Base-by-base conservation (phyloP, 805 yeast genomes). In the Sugiyamaella valdiviana region DNA sequence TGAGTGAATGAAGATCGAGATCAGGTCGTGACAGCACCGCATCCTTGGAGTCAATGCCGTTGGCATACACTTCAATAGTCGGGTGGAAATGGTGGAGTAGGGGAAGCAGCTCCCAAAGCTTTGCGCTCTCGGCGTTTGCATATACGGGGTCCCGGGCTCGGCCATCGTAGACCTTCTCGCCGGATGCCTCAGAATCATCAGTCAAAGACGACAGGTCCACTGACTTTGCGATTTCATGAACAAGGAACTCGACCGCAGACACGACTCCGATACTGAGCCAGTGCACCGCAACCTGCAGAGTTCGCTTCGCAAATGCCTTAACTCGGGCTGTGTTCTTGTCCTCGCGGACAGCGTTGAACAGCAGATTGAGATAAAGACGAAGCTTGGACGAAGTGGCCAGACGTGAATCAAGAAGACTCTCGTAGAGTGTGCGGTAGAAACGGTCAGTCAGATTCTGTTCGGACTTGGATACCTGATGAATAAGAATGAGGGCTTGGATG, bases 191-290 rank as follows among this genome's bases (percentile, higher is more conserved):
- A 5, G 36, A 10, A 32, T 49, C 76, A 36, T 70, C 66, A 39
- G 84, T 69, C 61, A 87, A 66, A 54, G 82, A 83, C 57, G 77
- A 75, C 39, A 89, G 70, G 60, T 79, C 82, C 39, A 73, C 70
- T 1, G 71, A 63, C 57, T 80, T 80, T 48, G 76, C 77, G 49
- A 90, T 72, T 66, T 89, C 86, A 60, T 79, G 72, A 49, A 93
- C 66, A 57, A 93, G 72, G 60, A 66, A 86, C 36, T 87, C 70
- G 80, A 87, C 82, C 64, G 96, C 96, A 10, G 93, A 71, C 45
- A 87, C 77, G 4, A 95, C 83, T 48, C 99, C 99, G 48, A 89
- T 74, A 57, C 88, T 89, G 35, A 85, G 63, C 95, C 97, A 89
- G 62, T 82, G 83, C 44, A 79, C 71, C 62, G 95, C 85, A 38